Percentiles rank a stretch among this genome's conserved stretches.
These are phyloP conservation scores for Citrus cavaleriei DNA, from an alignment of 345 rosid species.

Conservation along the genomic window DNA sequence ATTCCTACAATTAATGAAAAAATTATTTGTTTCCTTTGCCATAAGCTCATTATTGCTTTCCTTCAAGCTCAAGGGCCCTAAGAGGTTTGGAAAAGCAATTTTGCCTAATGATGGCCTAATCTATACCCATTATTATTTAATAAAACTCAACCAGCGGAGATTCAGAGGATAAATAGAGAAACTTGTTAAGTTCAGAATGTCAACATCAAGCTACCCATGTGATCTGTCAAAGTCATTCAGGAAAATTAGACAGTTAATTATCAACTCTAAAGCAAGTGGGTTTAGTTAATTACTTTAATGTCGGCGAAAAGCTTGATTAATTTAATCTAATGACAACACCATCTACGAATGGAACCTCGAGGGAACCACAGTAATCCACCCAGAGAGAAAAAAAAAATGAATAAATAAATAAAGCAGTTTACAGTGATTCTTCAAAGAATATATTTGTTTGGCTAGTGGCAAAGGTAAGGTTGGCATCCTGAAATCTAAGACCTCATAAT, in stretches of 20 bases:
- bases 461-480: neutral
- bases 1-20: constrained; percentile 6
- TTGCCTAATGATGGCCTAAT: constrained; percentile 23
- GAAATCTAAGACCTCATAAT: neutral
- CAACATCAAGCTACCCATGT: constrained; percentile 17
- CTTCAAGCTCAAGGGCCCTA: too few relatives aligned
- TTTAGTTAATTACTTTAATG: constrained; percentile 15
- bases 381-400: neutral
- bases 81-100: constrained; percentile 1
- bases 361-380: neutral
- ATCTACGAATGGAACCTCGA: neutral
- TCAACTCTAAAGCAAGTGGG: constrained; percentile 24
- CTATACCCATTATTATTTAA: neutral
- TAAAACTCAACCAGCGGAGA: neutral
- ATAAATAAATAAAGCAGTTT: neutral
- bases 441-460: constrained; percentile 1
- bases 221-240: constrained; percentile 12
- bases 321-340: neutral
- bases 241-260: constrained; percentile 9
- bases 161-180: too few relatives aligned
- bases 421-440: constrained; percentile 8
- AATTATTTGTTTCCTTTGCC: too few relatives aligned
- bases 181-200: neutral
- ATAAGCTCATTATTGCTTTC: too few relatives aligned
- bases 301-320: constrained; percentile 15